Percentiles rank a stretch among this genome's conserved stretches.
These are phyloP conservation scores for Lolium perenne DNA, from an alignment of 176 grass and related monocot species.

Conservation along the genomic window DNA sequence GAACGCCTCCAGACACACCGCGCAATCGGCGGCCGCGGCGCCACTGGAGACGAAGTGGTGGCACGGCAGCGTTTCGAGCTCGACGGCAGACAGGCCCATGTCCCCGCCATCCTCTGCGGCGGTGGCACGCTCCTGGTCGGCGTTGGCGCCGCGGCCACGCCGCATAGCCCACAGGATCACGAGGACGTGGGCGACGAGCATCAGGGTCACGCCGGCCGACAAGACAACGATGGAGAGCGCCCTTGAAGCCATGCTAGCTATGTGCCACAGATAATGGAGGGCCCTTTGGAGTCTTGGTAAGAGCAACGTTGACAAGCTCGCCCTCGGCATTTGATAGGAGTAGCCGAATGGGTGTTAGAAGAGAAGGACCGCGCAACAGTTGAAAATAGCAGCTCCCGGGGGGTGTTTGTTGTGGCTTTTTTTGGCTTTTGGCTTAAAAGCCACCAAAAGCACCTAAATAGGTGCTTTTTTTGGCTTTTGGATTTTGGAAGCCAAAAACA, in stretches of 20 bases:
- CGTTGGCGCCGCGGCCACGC: not conserved
- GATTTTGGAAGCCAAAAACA: no score
- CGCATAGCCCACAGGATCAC: slow-evolving; percentile 34
- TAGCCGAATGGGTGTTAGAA: no score
- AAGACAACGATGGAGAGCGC: slow-evolving; percentile 39
- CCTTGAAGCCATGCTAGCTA: not conserved
- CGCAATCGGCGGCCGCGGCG: slow-evolving; percentile 34
- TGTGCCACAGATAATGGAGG: not conserved
- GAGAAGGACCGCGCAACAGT: not conserved
- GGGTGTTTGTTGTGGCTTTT: no score
- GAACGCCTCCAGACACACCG: slow-evolving; percentile 69
- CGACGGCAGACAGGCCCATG: slow-evolving; percentile 45
- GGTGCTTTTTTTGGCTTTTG: no score
- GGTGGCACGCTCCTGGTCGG: not conserved
- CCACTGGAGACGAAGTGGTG: slow-evolving; percentile 30
- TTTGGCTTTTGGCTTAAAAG: no score
- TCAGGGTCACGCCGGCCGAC: slow-evolving; percentile 22
- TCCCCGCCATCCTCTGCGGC: not conserved
- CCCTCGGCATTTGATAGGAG: no score
- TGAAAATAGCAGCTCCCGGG: not conserved
- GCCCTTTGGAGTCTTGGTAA: not conserved
- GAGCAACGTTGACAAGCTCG: no score
- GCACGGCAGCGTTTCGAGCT: slow-evolving; percentile 55
- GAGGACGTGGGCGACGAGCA: slow-evolving; percentile 41
- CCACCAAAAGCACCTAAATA: no score